Base-by-base conservation (phyloP, 331 rosid genomes). In the Pyrus hybrid region DNA sequence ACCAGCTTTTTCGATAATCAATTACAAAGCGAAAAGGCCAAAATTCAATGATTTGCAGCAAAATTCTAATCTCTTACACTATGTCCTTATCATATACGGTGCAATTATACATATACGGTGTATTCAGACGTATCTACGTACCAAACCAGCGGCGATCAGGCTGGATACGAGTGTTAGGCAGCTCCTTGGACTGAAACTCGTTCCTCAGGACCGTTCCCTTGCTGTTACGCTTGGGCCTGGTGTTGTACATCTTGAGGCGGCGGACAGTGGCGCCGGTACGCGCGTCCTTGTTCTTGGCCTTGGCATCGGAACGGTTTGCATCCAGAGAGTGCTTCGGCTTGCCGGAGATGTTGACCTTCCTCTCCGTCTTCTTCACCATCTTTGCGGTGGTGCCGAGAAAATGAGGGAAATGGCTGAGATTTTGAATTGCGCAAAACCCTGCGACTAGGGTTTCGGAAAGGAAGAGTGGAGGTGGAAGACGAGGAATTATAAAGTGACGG, bases 311-410 rank as follows among this genome's bases (percentile, higher is more conserved):
- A 10, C 99, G 87, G 49, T 94, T 94, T 3, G 77, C 95, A 70
- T 94, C 99, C 20, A 90, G 82, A 0, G 99, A 94, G 80, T 94
- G 99, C 90, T 94, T 94, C 23, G 97, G 99, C 79, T 86, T 92
- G 7, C 97, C 97, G 0, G 97, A 92, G 22, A 94, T 80, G 75
- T 79, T 90, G 29, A 85, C 95, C 17, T 79, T 86, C 82, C 13
- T 85, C 82, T 87, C 96, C 30, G 74, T 85, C 90, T 87, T 85
- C 96, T 88, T 90, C 85, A 84, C 45, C 97, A 94, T 94, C 86
- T 71, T 47, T 29, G 33, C 32, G 5, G 11, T 53, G 58, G 6
- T 54, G 75, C 71, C 13, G 35, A 13, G 49, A 61, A 74, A 67
- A 7, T 43, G 63, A 11, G 6, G 66, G 76, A 13, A 74, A 43